Base-by-base conservation (phyloP, 306 rosid genomes). In the Canavalia gladiata region DNA sequence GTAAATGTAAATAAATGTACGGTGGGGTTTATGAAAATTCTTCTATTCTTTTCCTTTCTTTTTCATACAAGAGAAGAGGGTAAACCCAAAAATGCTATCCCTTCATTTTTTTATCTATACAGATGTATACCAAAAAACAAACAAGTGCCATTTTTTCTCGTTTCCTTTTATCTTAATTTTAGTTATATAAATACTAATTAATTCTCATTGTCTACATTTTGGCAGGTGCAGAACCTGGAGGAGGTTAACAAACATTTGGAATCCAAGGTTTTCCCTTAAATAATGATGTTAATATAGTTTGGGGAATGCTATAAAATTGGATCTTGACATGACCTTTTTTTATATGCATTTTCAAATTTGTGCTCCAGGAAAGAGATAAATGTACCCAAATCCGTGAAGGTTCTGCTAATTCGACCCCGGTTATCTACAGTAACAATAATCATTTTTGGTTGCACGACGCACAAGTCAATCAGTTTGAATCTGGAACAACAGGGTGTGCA, bases 161-260 rank as follows among this genome's bases (percentile, higher is more conserved):
- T 37, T 37, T 37, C 41, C 41, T 37, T 37, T 37, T 2, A 37
- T 37, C 2, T 37, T 37, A 37, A 37, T 37, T 37, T 37, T 45
- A 45, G 4, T 63, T 25, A 3, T 29, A 65, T 28, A 37, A 66
- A 0, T 6, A 47, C 3, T 8, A 18, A 59, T 46, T 50, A 51
- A 73, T 52, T 81, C n/a, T 70, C 33, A 13, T 9, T 67, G 4
- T 70, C 5, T 46, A 46, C 7, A 37, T 64, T 18, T 54, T 79
- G 50, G 41, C 85, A 91, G 98, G 91, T 79, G 65, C 81, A 75
- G 8, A 81, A 84, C 13, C 89, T 74, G 51, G 87, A 62, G 81
- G 90, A 87, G 82, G 37, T 74, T 8, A 84, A 90, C 77, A 82
- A 78, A 29, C 77, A 91, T 30, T 91, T 94, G 72, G 77, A 79